Base-by-base conservation (phyloP, 768 basidiomycete species). In the Suillus discolor region DNA sequence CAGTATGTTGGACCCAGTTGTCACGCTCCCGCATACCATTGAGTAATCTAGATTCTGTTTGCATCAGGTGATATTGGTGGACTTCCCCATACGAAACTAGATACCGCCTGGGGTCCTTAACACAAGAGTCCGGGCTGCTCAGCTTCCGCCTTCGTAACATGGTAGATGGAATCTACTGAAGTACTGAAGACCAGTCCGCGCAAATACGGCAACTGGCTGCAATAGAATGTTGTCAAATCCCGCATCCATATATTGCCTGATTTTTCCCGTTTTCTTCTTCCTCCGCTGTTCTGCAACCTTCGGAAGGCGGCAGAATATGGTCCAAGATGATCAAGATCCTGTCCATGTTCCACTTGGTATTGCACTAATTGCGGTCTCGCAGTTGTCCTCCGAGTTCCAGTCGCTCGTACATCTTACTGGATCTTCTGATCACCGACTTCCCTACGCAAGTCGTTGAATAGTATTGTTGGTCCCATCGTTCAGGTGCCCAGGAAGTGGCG, bases 1-100 rank as follows among this genome's bases (percentile, higher is more conserved):
- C 74, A 12, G 23, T 78, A 5, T 44, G 78, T 57, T 80, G 77
- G 79, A 67, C 70, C 16, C 78, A 80, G 41, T 63, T 75, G 0
- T 70, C 69, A 61, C 74, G 72, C 18, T 70, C 57, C 8, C 70
- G 68, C 42, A 72, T 70, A 9, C 62, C 66, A 45, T 54, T 75
- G 63, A 75, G 75, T 36, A 70, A 72, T 31, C 31, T 31, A 31
- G 31, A 31, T 31, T 20, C 57, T 78, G 39, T 71, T 70, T 38
- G 62, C 63, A 41, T 64, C 53, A 20, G 73, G 72, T 16, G 62
- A 68, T 13, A 55, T 66, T 7, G 74, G 67, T 2, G 41, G n/a
- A n/a, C n/a, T n/a, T n/a, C n/a, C n/a, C n/a, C n/a, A n/a, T n/a
- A n/a, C n/a, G n/a, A n/a, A n/a, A n/a, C n/a, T n/a, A n/a, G n/a